These are phyloP conservation scores for Zymoseptoria pseudotritici DNA, from an alignment of 2,329 filamentous ascomycete genomes.

Conservation along the genomic window DNA sequence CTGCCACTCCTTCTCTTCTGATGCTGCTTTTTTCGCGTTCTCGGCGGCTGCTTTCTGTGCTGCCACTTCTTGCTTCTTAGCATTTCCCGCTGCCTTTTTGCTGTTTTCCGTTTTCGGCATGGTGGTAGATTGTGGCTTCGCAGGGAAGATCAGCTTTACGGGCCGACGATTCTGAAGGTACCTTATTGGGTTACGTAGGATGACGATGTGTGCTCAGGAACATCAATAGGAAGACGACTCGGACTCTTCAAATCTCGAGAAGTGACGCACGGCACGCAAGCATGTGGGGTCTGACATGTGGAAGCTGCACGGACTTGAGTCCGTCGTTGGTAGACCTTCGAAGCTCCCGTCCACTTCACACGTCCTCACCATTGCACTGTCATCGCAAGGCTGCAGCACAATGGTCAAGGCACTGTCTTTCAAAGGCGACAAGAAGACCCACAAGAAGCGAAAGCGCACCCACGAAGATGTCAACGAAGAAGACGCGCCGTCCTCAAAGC, in stretches of 20 bases:
- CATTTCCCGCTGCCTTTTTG: constrained; percentile 86
- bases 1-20: constrained; percentile 69
- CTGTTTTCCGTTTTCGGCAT: constrained; percentile 55
- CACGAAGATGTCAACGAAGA: constrained; percentile 42
- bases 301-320: not conserved
- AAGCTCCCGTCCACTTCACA: not conserved
- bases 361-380: not conserved
- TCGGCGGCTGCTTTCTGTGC: constrained; percentile 69
- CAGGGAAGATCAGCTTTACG: not conserved
- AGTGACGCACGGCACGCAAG: not conserved
- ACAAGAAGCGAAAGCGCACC: constrained; percentile 68
- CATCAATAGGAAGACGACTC: no score
- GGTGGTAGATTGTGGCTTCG: not conserved
- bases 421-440: constrained; percentile 89
- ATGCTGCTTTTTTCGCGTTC: constrained; percentile 57
- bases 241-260: not conserved
- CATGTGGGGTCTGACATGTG: not conserved
- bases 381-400: constrained; percentile 1
- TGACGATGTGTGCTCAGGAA: no score
- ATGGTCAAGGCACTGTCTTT: constrained; percentile 91
- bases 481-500: constrained; percentile 27
- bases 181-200: not conserved
- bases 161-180: not conserved
- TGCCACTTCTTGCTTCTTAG: constrained; percentile 83
- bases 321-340: not conserved